phyloP scores from a whole-genome alignment of 2,329 filamentous ascomycete genomes.

The Xylaria multiplex region DNA sequence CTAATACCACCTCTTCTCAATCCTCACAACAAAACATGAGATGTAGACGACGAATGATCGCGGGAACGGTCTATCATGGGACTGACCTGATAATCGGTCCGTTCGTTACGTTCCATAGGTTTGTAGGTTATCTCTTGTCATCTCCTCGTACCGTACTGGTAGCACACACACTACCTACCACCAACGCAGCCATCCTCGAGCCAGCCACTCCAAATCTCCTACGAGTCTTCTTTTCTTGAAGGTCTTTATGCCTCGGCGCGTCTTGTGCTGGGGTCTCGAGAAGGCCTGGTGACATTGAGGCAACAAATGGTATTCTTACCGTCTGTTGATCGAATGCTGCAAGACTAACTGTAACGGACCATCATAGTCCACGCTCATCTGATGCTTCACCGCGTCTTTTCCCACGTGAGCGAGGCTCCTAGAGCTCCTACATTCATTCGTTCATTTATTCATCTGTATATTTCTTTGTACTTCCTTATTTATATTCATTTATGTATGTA shows the following conservation, averaged over 20 bases:
- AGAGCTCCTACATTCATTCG: conserved; percentile 58
- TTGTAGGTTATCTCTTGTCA: conserved; percentile 19
- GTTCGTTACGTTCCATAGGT: conserved; percentile 11
- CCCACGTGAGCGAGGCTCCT: conserved; percentile 63
- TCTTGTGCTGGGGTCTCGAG: conserved; percentile 50
- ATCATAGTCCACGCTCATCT: conserved; percentile 65
- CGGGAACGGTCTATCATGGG: background rate
- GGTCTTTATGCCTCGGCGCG: conserved; percentile 49
- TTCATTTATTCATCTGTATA: background rate
- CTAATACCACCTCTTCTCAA: background rate
- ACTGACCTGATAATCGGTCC: background rate
- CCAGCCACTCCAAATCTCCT: conserved; percentile 45
- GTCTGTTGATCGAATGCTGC: conserved; percentile 50
- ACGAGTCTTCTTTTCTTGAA: conserved; percentile 48
- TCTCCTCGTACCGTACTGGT: background rate
- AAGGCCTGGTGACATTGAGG: conserved; percentile 45
- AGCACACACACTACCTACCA: too few species aligned
- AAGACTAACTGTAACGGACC: conserved; percentile 56
- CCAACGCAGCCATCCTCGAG: conserved; percentile 30
- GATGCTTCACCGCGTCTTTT: conserved; percentile 39
- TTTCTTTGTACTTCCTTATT: background rate
- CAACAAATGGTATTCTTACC: conserved; percentile 39
- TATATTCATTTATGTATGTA: background rate
- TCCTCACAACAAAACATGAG: background rate
- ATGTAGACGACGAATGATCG: background rate